Evolutionary conservation across 768 basidiomycete species (phyloP), one percentile per base, ranked within the genome.

Genomic region (Pseudohyphozyma bogoriensis): DNA sequence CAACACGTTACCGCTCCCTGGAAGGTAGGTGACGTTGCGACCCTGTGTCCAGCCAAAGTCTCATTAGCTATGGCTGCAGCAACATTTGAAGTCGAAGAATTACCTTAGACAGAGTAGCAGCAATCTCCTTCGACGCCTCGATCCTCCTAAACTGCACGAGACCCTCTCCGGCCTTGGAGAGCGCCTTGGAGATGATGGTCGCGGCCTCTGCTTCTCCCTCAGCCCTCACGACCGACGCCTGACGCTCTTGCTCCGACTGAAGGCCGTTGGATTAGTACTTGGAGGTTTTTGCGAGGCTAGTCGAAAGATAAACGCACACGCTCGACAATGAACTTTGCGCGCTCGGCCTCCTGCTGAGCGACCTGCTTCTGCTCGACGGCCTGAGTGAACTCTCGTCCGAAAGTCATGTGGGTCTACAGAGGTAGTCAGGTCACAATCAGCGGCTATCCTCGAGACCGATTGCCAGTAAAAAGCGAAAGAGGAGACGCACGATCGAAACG

Each of bases 341-440:
- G 84, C 77, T 99, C 95, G 64, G 95, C 95, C 76, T 97, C 88
- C 81, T 99, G 95, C 74, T 99, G 95, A 13, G 95, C 95, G 73
- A 99, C 96, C 75, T 97, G 95, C 75, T 99, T 99, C 42, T 93
- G 93, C 76, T 99, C 95, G 12, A 99, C 95, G n/a, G 95, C 95
- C 64, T 72, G 70, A 0, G 69, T 69, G 53, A 68, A 73, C 71
- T 73, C 71, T 49, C 66, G 69, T 36, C 71, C 71, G 54, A 72
- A 72, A 58, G 76, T 76, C 75, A 77, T 76, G 71, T 77, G 76
- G 22, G 76, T 77, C 75, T 76, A 51, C 5, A 37, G 1, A 57
- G 42, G 32, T 16, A 22, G 60, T 55, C 51, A 59, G 15, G 29
- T 28, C n/a, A n/a, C n/a, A n/a, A n/a, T 29, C 11, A 15, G 1